Base-by-base conservation (phyloP, 129 eudicot species). In the Flaveria brownii region DNA sequence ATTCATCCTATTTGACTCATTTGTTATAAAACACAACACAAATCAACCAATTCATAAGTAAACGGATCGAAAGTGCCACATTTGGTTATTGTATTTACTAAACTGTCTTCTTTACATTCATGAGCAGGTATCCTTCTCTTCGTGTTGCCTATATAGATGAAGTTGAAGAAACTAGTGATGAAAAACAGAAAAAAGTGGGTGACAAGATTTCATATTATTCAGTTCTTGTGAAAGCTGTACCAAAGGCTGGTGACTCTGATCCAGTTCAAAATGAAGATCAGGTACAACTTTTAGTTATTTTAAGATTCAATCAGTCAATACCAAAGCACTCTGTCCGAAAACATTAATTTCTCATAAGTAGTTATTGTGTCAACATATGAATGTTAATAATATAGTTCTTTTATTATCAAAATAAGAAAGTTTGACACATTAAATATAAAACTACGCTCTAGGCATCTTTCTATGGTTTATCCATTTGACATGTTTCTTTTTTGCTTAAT, bases 111-210 rank as follows among this genome's bases (percentile, higher is more conserved):
- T 80, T 42, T 78, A 49, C 56, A 59, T 71, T 75, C 49, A 51
- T 82, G 70, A 83, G 66, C 90, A 92, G 97, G 82, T 92, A 92
- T 68, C 97, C 97, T 22, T 89, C 97, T 83, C 83, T 92, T 47
- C 97, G 97, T 50, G 96, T 92, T 66, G 97, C 97, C 70, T 92
- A 87, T 57, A 83, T 92, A 60, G 97, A 92, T 46, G 97, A 89
- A 85, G 89, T 89, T 64, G 97, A 91, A 82, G 92, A 91, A 89
- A 89, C 87, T 6, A 81, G 85, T 66, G 78, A 80, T 80, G 89
- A 82, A 66, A 82, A 80, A 70, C 45, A 83, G 17, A 88, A 82
- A 76, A 84, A 84, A 77, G 78, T 63, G 69, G 92, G 60, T 49
- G 96, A 89, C 52, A 81, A 75, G 71, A 92, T 85, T 78, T 77